phyloP scores from a whole-genome alignment of 345 rosid genomes.

The Iberis pinnata region DNA sequence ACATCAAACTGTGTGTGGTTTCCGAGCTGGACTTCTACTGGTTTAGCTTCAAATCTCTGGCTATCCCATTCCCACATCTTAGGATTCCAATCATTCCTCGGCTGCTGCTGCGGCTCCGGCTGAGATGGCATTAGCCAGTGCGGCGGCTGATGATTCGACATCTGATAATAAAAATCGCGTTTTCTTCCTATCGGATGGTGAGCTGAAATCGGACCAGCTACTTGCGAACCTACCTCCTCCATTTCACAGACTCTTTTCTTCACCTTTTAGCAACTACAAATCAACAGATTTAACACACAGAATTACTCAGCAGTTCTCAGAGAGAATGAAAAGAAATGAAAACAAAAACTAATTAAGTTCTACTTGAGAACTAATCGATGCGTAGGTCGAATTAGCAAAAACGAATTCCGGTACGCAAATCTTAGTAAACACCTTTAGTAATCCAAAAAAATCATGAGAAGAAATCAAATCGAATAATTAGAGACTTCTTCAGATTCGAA shows the following conservation, averaged over 20 bases:
- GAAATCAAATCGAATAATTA: conserved; percentile 7
- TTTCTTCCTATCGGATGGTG: conserved; percentile 49
- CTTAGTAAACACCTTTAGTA: too few relatives aligned
- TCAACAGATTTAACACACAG: conserved; percentile 5
- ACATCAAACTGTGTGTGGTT: conserved; percentile 6
- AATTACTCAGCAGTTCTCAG: too few relatives aligned
- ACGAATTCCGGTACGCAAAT: too few relatives aligned
- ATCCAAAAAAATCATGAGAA: too few relatives aligned
- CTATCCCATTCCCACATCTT: conserved; percentile 75
- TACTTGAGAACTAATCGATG: too few relatives aligned
- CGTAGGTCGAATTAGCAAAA: too few relatives aligned
- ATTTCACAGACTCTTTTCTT: conserved; percentile 22
- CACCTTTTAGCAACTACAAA: conserved; percentile 15
- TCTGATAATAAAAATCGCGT: conserved; percentile 46
- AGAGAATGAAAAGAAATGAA: neutral
- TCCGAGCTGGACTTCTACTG: conserved; percentile 36
- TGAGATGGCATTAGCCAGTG: conserved; percentile 21
- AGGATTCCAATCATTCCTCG: conserved; percentile 52
- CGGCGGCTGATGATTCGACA: conserved; percentile 20
- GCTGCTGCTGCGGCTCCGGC: conserved; percentile 21
- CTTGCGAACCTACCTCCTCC: conserved; percentile 70
- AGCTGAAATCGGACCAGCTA: conserved; percentile 45
- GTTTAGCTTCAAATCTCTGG: conserved; percentile 54
- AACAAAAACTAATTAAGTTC: too few relatives aligned
- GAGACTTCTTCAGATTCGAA: conserved; percentile 21